Base-by-base conservation (phyloP, 331 rosid genomes). In the Rosa hybrid region DNA sequence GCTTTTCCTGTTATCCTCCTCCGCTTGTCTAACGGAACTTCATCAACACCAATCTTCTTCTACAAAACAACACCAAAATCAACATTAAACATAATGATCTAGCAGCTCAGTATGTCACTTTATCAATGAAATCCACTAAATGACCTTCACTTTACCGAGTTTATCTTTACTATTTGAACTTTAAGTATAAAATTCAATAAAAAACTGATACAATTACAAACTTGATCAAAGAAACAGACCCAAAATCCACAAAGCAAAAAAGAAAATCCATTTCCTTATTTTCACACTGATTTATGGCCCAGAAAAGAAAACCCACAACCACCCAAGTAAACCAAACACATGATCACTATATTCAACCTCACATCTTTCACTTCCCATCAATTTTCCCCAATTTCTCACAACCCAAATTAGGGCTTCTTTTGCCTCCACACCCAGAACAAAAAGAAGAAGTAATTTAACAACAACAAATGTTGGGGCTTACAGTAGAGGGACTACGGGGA, bases 401-500 rank as follows among this genome's bases (percentile, higher is more conserved):
- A 68, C 46, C 68, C 62, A 80, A 23, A 6, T 65, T 34, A 65
- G 71, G 46, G 46, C 12, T 34, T 30, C 71, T 4, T 16, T 8
- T 14, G 16, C 7, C 12, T 25, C 68, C 18, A 23, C 11, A 8
- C 57, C 50, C 72, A 44, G 44, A 18, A 21, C 44, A 7, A 59
- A n/a, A 46, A 3, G 39, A 34, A 34, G 39, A 5, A 4, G 38
- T 46, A 46, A 16, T 39, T 13, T 46, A 23, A 72, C 68, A 70
- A 17, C 39, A 38, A 17, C 0, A 10, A 2, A 23, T 74, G 12
- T 13, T 5, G 59, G 59, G 34, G 63, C 87, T 90, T 81, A 93
- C 98, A 34, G 79, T 78, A 41, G 84, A 74, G 34, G 96, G 91
- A 60, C 92, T 92, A 10, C 85, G 90, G 50, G 97, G 98, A 77